Evolutionary conservation across 495 filamentous ascomycete species (phyloP), one percentile per base, ranked within the genome.

Genomic region (Glarea lozoyensis): DNA sequence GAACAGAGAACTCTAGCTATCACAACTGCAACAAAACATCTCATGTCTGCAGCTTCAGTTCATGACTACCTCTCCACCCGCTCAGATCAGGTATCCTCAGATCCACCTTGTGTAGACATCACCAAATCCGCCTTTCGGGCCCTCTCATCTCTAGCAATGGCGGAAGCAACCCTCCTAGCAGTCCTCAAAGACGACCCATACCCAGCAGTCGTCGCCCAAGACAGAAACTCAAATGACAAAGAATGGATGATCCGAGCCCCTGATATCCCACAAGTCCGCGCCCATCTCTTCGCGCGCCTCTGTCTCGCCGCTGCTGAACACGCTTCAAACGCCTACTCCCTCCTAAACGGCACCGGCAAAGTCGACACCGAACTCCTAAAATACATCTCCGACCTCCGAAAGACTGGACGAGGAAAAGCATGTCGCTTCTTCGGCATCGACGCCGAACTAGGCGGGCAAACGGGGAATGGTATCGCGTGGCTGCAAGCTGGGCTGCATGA

Each of bases 141-240:
- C 4, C 69, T 95, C 19, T 69, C 79, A 10, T 73, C 73, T 1
- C 70, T 96, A 4, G 81, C 88, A 0, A 63, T 93, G 10, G 84
- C 87, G 0, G 88, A 94, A 58, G 90, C 92, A 0, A 96, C 89
- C 0, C 72, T 97, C 4, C 69, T 95, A 2, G 84, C 87, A 2
- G 87, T 96, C 1, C 61, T 90, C 21, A 96, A 94, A 53, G 89
- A 95, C 51, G 92, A 98, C 55, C 86, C 90, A 0, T 95, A 97
- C 53, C 79, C 92, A 1, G 78, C 79, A 2, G 74, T 76, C 11
- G 81, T 87, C 22, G 76, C 84, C 10, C 82, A 87, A 43, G 75
- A 78, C 35, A 72, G 86, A 23, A 88, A 92, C 53, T 72, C 78
- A 20, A 78, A 83, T 48, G 84, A 88, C 59, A 82, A 72, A 24